A percentile compares a stretch with the other conserved stretches of the same genome.
phyloP scores from a whole-genome alignment of 2,329 filamentous ascomycete species.

The Penicillium sp. region DNA sequence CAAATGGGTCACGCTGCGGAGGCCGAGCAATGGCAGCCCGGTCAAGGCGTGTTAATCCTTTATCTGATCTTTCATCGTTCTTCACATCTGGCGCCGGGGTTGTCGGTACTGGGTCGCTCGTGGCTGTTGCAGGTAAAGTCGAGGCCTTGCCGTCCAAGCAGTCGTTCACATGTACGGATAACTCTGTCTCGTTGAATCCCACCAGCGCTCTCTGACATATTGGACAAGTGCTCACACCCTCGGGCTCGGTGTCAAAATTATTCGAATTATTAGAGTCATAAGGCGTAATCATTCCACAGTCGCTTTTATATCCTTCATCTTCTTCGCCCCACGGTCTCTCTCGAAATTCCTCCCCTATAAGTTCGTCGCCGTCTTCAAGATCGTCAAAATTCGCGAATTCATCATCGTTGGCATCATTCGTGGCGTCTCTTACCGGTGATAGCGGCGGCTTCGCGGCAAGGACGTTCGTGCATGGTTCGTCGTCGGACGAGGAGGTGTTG shows the following conservation, averaged over 20 bases:
- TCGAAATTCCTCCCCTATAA: conserved; percentile 65
- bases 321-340: conserved; percentile 64
- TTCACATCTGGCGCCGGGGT: background rate
- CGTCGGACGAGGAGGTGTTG: conserved; percentile 8
- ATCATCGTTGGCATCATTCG: conserved; percentile 47
- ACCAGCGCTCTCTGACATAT: conserved; percentile 70
- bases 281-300: conserved; percentile 19
- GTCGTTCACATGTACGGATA: conserved; percentile 83
- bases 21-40: conserved; percentile 72
- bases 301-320: conserved; percentile 32
- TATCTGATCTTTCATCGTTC: conserved; percentile 13
- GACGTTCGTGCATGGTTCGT: conserved; percentile 16
- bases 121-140: conserved; percentile 48
- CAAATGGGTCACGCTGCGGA: conserved; percentile 78
- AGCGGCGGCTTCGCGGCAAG: conserved; percentile 23
- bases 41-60: conserved; percentile 60
- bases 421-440: conserved; percentile 55
- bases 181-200: conserved; percentile 61
- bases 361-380: conserved; percentile 63
- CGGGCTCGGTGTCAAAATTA: conserved; percentile 20
- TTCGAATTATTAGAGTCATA: conserved; percentile 31
- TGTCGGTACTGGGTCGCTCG: background rate
- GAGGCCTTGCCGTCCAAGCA: conserved; percentile 83
- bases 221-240: conserved; percentile 61
- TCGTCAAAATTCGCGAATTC: conserved; percentile 59